Conservation (phyloP, 106 monocot species). For the Dendrobium nobile region DNA sequence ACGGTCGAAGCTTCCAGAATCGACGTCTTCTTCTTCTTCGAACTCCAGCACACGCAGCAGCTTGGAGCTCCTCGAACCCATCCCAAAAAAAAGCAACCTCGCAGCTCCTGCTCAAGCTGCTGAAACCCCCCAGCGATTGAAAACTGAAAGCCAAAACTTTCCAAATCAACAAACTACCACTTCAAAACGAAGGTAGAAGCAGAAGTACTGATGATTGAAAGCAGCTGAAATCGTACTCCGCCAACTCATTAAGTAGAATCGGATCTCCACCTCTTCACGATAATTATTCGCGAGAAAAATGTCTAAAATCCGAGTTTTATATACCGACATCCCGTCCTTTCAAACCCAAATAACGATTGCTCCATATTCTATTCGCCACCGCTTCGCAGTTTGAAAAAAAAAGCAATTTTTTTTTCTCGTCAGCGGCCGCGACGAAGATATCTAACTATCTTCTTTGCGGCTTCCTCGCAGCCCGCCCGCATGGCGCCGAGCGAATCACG, state of each 20-base stretch:
- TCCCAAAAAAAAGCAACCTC: slow-evolving; percentile 15
- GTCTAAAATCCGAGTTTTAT: background rate
- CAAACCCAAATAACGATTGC: slow-evolving; percentile 9
- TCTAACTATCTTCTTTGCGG: background rate
- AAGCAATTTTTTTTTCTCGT: background rate
- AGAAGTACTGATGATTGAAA: background rate
- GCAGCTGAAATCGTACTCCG: background rate
- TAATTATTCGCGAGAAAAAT: background rate
- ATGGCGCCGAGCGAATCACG: slow-evolving; percentile 2
- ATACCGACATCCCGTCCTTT: slow-evolving; percentile 9
- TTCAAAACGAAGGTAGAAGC: background rate
- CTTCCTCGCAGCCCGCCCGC: slow-evolving; percentile 3
- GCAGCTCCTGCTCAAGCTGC: slow-evolving; percentile 5
- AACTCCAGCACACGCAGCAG: slow-evolving; percentile 48
- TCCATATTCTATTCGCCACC: slow-evolving; percentile 2
- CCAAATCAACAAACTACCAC: background rate
- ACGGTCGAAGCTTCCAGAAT: slow-evolving; percentile 42
- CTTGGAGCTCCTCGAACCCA: slow-evolving; percentile 61
- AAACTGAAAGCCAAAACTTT: background rate
- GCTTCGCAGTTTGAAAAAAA: slow-evolving; percentile 1
- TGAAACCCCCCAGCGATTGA: background rate
- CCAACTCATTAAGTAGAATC: background rate
- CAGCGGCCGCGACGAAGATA: slow-evolving; percentile 5
- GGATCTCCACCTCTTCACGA: background rate
- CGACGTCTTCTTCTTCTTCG: slow-evolving; percentile 27